A percentile compares a stretch with the other conserved stretches of the same genome.
These are phyloP conservation scores for Celoporthe dispersa DNA, from an alignment of 2,329 filamentous ascomycete species.

Conservation along the genomic window DNA sequence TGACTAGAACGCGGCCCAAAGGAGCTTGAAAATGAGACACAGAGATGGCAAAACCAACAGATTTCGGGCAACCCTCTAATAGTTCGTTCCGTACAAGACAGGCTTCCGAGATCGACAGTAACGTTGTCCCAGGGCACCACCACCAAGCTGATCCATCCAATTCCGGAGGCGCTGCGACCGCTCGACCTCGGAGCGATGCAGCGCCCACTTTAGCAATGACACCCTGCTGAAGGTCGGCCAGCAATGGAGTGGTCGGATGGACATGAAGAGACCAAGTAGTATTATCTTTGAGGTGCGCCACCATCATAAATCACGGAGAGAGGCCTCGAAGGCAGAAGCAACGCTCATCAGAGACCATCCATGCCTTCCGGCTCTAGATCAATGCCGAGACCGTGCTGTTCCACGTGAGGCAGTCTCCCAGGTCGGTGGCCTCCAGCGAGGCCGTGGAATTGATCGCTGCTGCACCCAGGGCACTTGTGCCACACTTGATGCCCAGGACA, in stretches of 20 bases:
- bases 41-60: background rate
- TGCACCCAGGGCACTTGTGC: conserved; percentile 45
- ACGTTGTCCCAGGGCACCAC: background rate
- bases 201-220: background rate
- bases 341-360: background rate
- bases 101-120: background rate
- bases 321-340: background rate
- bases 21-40: background rate
- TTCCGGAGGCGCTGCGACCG: background rate
- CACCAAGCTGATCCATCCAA: background rate
- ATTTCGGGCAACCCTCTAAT: background rate
- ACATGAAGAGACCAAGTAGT: too few species aligned
- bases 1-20: background rate
- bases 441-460: conserved; percentile 40
- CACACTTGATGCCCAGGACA: conserved; percentile 58
- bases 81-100: background rate
- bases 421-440: conserved; percentile 37
- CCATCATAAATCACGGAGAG: background rate
- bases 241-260: background rate
- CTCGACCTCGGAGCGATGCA: background rate
- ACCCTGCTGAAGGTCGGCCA: background rate
- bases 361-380: background rate
- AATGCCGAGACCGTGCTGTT: conserved; percentile 37
- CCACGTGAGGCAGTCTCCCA: conserved; percentile 38
- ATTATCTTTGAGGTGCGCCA: background rate